Evolutionary conservation across 2,329 filamentous ascomycete species (phyloP), one percentile per base, ranked within the genome.

Genomic region (Curvularia verruculosa): DNA sequence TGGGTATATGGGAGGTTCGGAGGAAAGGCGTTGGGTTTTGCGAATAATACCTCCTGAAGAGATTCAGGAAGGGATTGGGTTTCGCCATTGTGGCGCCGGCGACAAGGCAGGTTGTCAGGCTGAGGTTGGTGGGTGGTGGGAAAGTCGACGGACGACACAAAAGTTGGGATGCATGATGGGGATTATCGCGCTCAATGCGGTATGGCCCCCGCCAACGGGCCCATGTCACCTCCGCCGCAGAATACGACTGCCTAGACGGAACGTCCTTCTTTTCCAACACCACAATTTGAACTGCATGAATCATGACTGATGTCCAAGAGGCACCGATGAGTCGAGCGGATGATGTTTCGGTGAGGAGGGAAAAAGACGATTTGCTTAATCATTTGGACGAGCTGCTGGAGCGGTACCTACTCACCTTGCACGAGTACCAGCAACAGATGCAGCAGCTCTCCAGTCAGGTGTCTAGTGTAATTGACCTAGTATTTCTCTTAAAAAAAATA

Each of bases 361-460:
- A 65, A 1, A 71, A 67, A 56, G 65, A 71, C 13, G 62, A 55
- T 8, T 64, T 79, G 26, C 57, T 81, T 68, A 69, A 71, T 64
- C 63, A 66, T 29, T 85, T 92, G 53, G 89, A 92, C 72, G 61
- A 68, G 48, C 82, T 91, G 26, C 80, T 92, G 23, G 83, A 84
- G 73, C 82, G 80, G 31, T 91, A 92, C 70, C 84, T 94, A 9
- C 59, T 72, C 52, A 81, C 89, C 1, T 78, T 93, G 1, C 83
- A 92, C 72, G 79, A 86, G 66, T 92, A 93, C 78, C 84, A 85
- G 12, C 74, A 75, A 19, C 82, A 89, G 3, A 85, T 85, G 57
- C 70, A 78, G 24, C 72, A 82, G 41, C 81, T 92, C 36, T 79
- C 80, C 41, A 69, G 73, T 12, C 76, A 84, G 19, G 83, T 91